phyloP scores from a whole-genome alignment of 495 filamentous ascomycete species.

The Lasiosphaeris hirsuta region DNA sequence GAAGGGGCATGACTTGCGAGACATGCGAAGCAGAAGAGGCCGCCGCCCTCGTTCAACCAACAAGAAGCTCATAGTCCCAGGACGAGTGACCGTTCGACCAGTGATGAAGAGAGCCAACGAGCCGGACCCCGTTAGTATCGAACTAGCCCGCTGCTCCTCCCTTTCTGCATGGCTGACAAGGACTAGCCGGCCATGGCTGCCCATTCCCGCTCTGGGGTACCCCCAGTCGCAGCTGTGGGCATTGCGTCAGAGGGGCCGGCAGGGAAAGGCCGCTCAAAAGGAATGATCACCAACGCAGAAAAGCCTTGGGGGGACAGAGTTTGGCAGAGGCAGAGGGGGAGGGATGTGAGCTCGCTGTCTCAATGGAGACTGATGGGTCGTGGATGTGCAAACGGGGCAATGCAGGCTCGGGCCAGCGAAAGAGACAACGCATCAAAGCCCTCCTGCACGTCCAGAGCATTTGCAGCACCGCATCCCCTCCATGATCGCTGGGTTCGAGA shows the following conservation, averaged over 20 bases:
- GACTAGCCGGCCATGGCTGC: constrained; percentile 10
- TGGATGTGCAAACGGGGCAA: constrained; percentile 19
- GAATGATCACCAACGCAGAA: not conserved
- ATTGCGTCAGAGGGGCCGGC: constrained; percentile 22
- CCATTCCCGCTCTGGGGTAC: constrained; percentile 1
- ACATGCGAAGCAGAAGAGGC: constrained; percentile 27
- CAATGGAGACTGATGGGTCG: constrained; percentile 14
- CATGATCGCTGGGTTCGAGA: constrained; percentile 25
- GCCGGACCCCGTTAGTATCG: constrained; percentile 23
- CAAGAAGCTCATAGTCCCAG: constrained; percentile 15
- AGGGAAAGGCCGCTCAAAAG: not conserved
- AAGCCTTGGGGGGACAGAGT: not conserved
- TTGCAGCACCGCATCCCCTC: constrained; percentile 17
- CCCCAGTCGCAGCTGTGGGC: constrained; percentile 10
- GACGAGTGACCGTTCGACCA: constrained; percentile 20
- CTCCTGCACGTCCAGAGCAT: constrained; percentile 25
- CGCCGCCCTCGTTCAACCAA: constrained; percentile 16
- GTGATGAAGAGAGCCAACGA: constrained; percentile 20
- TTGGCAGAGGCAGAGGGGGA: not conserved
- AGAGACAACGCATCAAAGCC: constrained; percentile 36
- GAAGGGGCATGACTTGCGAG: constrained; percentile 30
- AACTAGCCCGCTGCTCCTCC: constrained; percentile 19
- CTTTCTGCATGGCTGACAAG: constrained; percentile 21
- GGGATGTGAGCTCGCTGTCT: constrained; percentile 6
- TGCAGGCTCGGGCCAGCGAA: constrained; percentile 24